A percentile compares a stretch with the other conserved stretches of the same genome.
phyloP scores from a whole-genome alignment of 23 red algal species.

The Gracilaria domingensis region DNA sequence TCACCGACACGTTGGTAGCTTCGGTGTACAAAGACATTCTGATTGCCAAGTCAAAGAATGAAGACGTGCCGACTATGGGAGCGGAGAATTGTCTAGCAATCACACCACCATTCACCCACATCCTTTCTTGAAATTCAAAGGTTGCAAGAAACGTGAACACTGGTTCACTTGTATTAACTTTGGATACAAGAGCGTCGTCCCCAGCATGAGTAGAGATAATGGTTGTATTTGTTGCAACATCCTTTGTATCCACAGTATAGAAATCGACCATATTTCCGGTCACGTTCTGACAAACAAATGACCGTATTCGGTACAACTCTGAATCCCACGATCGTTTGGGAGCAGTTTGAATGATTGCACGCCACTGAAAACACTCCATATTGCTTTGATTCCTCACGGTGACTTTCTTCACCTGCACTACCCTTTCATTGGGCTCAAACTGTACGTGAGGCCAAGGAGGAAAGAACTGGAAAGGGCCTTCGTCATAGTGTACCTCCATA shows the following conservation, averaged over 20 bases:
- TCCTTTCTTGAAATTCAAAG: neutral
- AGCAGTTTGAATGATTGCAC: neutral
- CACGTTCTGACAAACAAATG: constrained; percentile 12
- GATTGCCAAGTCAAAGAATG: neutral
- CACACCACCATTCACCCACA: neutral
- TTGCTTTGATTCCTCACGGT: neutral
- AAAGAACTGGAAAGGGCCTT: neutral
- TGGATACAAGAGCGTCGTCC: neutral
- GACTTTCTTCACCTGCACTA: constrained; percentile 4
- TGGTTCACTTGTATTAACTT: neutral
- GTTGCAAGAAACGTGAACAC: neutral
- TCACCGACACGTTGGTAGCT: neutral
- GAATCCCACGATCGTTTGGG: neutral
- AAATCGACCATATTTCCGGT: constrained; percentile 5
- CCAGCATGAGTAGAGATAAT: neutral
- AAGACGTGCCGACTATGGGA: neutral
- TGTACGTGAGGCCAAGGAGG: neutral
- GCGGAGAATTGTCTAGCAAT: neutral
- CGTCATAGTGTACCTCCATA: neutral
- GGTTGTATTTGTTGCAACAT: neutral
- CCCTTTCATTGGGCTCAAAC: neutral
- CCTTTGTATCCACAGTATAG: neutral
- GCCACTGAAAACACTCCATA: neutral
- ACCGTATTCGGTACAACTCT: neutral
- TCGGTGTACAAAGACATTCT: neutral